These are phyloP conservation scores for Coemansia sp. DNA, from an alignment of 192 early-diverging fungal genomes.

Conservation along the genomic window DNA sequence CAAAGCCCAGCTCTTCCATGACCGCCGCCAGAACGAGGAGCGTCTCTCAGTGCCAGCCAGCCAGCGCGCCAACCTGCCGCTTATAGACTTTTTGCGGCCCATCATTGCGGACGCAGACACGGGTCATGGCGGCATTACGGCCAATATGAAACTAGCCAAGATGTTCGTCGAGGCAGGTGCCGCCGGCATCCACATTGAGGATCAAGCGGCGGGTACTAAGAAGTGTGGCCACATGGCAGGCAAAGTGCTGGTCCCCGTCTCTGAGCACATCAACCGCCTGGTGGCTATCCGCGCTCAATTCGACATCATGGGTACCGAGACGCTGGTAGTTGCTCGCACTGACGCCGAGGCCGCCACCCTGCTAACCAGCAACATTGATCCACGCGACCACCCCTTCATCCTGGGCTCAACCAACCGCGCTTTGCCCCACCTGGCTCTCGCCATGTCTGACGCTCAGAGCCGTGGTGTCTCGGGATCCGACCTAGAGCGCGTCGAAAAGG, in stretches of 20 bases:
- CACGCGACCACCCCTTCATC: constrained; percentile 95
- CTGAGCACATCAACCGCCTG: constrained; percentile 96
- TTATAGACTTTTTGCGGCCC: constrained; percentile 88
- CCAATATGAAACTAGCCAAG: constrained; percentile 95
- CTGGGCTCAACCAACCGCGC: constrained; percentile 88
- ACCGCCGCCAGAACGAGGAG: constrained; percentile 93
- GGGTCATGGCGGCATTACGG: constrained; percentile 98
- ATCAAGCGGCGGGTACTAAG: constrained; percentile 94
- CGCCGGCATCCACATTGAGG: constrained; percentile 93
- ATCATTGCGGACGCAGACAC: constrained; percentile 99
- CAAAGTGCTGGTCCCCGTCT: constrained; percentile 97
- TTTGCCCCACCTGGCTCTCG: constrained; percentile 68
- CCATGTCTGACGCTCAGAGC: constrained; percentile 81
- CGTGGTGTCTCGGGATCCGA: constrained; percentile 72
- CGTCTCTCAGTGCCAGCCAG: constrained; percentile 69
- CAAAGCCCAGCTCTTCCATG: constrained; percentile 96
- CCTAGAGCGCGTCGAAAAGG: constrained; percentile 81
- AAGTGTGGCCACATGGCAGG: constrained; percentile 99
- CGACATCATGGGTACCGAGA: constrained; percentile 98
- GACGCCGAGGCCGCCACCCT: constrained; percentile 98
- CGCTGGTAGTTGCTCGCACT: constrained; percentile 90
- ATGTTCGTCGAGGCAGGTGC: constrained; percentile 98
- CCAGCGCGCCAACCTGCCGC: constrained; percentile 71
- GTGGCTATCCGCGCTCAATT: constrained; percentile 95
- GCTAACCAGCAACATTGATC: constrained; percentile 95